A percentile compares a stretch with the other conserved stretches of the same genome.
Evolutionary conservation across 306 rosid genomes (phyloP).

Genomic region (Geum urbanum): DNA sequence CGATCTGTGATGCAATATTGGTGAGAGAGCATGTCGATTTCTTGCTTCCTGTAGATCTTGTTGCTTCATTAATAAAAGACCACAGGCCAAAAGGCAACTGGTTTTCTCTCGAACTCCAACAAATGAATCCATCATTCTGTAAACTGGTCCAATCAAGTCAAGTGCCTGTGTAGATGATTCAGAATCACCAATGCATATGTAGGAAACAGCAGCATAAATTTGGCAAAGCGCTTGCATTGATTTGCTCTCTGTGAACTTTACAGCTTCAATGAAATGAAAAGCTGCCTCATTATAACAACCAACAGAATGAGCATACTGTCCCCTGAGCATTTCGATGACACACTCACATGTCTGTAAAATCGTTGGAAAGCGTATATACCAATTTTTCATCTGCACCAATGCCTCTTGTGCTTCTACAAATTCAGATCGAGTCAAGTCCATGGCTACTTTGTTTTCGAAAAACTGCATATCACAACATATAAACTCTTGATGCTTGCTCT

Average conservation of each 20-base stretch:
- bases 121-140: conserved; percentile 87
- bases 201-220: conserved; percentile 91
- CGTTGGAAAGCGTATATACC: conserved; percentile 89
- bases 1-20: too few species aligned
- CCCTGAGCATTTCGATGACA: conserved; percentile 89
- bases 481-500: too few species aligned
- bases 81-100: conserved; percentile 82
- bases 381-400: conserved; percentile 80
- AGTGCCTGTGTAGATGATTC: conserved; percentile 96
- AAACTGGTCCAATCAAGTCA: conserved; percentile 86
- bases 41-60: conserved; percentile 97
- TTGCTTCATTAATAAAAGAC: conserved; percentile 87
- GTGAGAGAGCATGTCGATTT: too few species aligned
- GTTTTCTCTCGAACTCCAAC: conserved; percentile 99
- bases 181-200: conserved; percentile 90
- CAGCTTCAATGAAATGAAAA: conserved; percentile 83
- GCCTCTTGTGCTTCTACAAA: conserved; percentile 97
- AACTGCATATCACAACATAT: conserved; percentile 49
- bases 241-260: conserved; percentile 90
- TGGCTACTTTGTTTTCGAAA: conserved; percentile 94
- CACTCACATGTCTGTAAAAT: conserved; percentile 91
- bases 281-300: conserved; percentile 86
- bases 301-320: conserved; percentile 89
- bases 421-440: conserved; percentile 88
- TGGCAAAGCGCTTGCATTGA: conserved; percentile 90